phyloP scores from a whole-genome alignment of 2,329 filamentous ascomycete genomes.

The Fusarium ramigenum region DNA sequence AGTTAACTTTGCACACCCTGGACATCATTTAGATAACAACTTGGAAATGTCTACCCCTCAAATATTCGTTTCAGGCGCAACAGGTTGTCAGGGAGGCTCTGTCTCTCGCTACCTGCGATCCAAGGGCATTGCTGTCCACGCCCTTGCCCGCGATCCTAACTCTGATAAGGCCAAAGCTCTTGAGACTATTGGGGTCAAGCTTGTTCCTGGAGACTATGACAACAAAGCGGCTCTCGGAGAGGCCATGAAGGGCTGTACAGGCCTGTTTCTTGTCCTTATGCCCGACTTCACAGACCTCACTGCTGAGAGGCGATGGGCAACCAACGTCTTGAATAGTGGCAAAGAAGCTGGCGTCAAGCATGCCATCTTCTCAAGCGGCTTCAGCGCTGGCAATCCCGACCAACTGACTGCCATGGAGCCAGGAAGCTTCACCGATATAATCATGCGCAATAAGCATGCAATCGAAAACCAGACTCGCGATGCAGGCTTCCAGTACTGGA shows the following conservation, averaged over 20 bases:
- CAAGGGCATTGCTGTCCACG: conserved; percentile 46
- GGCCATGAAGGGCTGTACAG: conserved; percentile 44
- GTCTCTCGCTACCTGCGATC: conserved; percentile 48
- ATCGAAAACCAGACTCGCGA: conserved; percentile 53
- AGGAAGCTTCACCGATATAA: conserved; percentile 39
- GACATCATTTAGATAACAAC: not conserved
- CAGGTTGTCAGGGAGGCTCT: conserved; percentile 52
- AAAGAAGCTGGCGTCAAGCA: conserved; percentile 50
- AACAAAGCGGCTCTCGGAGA: conserved; percentile 43
- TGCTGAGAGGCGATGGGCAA: conserved; percentile 45
- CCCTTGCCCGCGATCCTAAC: conserved; percentile 46
- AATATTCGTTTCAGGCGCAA: conserved; percentile 53
- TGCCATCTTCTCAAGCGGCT: conserved; percentile 49
- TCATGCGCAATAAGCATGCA: conserved; percentile 51
- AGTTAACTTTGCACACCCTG: not conserved
- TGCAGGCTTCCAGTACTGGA: conserved; percentile 54
- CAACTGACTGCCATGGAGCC: conserved; percentile 42
- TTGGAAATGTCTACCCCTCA: conserved; percentile 44
- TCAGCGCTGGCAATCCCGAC: conserved; percentile 46
- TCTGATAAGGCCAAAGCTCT: conserved; percentile 46
- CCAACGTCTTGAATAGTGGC: conserved; percentile 49
- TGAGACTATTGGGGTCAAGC: conserved; percentile 44
- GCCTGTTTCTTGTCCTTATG: conserved; percentile 49
- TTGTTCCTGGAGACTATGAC: conserved; percentile 49
- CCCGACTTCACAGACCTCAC: conserved; percentile 45